These are phyloP conservation scores for Sugiyamaella boreocaroliniensis DNA, from an alignment of 805 yeast species.

Conservation along the genomic window DNA sequence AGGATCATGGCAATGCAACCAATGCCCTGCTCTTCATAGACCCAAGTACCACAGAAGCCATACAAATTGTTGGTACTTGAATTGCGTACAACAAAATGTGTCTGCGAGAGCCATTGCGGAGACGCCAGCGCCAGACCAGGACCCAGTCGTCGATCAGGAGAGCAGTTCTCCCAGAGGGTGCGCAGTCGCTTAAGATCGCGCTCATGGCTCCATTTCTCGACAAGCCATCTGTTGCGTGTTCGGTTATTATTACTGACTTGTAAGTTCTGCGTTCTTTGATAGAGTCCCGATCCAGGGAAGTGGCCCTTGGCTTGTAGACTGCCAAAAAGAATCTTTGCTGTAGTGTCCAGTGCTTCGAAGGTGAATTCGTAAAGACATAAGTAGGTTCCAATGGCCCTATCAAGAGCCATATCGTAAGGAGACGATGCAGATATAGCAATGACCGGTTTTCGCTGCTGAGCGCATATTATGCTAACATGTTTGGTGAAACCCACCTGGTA, in stretches of 20 bases:
- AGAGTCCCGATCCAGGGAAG: conserved; percentile 45
- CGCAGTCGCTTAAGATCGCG: conserved; percentile 47
- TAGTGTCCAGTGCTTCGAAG: conserved; percentile 41
- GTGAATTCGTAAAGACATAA: conserved; percentile 59
- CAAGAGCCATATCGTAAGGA: conserved; percentile 56
- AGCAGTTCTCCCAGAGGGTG: conserved; percentile 39
- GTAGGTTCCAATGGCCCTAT: conserved; percentile 47
- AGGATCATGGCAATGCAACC: conserved; percentile 44
- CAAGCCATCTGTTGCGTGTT: conserved; percentile 41
- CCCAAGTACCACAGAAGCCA: conserved; percentile 52
- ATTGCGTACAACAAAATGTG: conserved; percentile 49
- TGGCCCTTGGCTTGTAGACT: conserved; percentile 45
- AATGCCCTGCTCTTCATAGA: conserved; percentile 29
- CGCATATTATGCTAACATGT: conserved; percentile 49
- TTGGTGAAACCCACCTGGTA: conserved; percentile 57
- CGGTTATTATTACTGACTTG: conserved; percentile 5
- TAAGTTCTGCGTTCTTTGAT: conserved; percentile 19
- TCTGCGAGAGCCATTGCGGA: conserved; percentile 27
- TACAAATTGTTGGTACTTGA: conserved; percentile 48
- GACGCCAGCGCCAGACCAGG: conserved; percentile 19
- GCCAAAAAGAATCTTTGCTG: conserved; percentile 51
- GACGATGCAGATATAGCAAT: conserved; percentile 55
- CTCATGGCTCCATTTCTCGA: conserved; percentile 45
- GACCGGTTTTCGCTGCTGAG: conserved; percentile 44
- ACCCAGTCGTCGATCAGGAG: conserved; percentile 24